These are phyloP conservation scores for Aureobasidium musti DNA, from an alignment of 2,329 filamentous ascomycete species.

Conservation along the genomic window DNA sequence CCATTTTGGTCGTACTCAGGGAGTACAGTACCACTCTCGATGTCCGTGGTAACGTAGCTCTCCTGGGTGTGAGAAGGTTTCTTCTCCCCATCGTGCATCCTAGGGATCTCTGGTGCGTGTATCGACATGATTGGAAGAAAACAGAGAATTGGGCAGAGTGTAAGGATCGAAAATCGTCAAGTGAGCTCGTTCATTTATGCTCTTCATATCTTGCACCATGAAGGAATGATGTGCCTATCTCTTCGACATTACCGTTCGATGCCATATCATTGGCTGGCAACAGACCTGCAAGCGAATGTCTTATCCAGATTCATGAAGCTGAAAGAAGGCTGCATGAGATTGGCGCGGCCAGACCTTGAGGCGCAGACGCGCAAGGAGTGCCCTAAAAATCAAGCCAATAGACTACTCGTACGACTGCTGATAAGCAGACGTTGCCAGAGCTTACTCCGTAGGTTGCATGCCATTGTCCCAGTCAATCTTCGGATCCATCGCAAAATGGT, in stretches of 20 bases:
- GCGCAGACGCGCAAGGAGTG: neutral
- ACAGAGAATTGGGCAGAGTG: neutral
- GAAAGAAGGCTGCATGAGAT: neutral
- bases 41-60: neutral
- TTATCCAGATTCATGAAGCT: neutral
- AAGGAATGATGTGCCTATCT: neutral
- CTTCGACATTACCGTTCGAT: neutral
- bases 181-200: neutral
- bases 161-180: neutral
- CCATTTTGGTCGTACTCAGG: conserved; percentile 14
- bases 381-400: neutral
- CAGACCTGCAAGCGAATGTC: no score
- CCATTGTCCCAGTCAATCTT: no score
- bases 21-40: conserved; percentile 10
- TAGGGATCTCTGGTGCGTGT: neutral
- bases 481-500: no score
- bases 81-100: neutral
- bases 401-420: neutral
- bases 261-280: neutral
- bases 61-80: neutral
- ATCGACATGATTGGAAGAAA: neutral
- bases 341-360: neutral
- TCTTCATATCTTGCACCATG: neutral
- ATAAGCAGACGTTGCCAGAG: neutral
- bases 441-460: no score